A percentile compares a stretch with the other conserved stretches of the same genome.
Evolutionary conservation across 2,329 filamentous ascomycete species (phyloP).

Genomic region (Pseudocercospora pini-densiflorae): DNA sequence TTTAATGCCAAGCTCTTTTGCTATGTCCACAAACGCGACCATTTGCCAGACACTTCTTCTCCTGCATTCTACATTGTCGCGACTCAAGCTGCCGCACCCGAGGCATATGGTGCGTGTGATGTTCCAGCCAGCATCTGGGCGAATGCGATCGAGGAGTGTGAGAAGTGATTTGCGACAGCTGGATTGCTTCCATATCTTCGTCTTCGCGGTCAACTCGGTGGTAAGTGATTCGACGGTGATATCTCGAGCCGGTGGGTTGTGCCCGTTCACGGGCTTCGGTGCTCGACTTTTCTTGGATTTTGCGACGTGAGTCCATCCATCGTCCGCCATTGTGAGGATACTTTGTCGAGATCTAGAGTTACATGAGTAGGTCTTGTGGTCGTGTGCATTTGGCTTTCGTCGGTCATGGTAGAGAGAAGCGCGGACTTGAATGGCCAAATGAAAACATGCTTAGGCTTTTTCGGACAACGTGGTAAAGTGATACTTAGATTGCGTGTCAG

Average conservation of each 20-base stretch:
- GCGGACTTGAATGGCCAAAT: background rate
- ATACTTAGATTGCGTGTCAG: background rate
- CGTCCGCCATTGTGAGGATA: conserved; percentile 4
- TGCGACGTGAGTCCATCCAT: conserved; percentile 22
- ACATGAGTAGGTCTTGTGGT: background rate
- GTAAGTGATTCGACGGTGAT: conserved; percentile 26
- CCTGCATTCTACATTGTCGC: conserved; percentile 36
- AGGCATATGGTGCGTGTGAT: conserved; percentile 38
- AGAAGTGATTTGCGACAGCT: conserved; percentile 28
- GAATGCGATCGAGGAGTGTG: conserved; percentile 26
- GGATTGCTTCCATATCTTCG: conserved; percentile 30
- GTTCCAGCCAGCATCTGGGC: conserved; percentile 30
- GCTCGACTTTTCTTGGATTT: conserved; percentile 4
- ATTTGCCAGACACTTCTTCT: conserved; percentile 39
- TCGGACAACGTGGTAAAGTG: background rate
- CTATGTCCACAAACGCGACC: conserved; percentile 38
- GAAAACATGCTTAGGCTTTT: background rate
- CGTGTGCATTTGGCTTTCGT: background rate
- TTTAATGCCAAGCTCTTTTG: conserved; percentile 19
- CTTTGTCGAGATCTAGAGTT: background rate
- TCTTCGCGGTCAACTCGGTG: conserved; percentile 29
- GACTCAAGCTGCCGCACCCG: conserved; percentile 38
- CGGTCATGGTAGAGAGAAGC: too few species aligned
- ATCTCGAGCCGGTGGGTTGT: conserved; percentile 22
- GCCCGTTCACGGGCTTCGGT: background rate